These are phyloP conservation scores for Amanita rimosa DNA, from an alignment of 768 basidiomycete species.

Conservation along the genomic window DNA sequence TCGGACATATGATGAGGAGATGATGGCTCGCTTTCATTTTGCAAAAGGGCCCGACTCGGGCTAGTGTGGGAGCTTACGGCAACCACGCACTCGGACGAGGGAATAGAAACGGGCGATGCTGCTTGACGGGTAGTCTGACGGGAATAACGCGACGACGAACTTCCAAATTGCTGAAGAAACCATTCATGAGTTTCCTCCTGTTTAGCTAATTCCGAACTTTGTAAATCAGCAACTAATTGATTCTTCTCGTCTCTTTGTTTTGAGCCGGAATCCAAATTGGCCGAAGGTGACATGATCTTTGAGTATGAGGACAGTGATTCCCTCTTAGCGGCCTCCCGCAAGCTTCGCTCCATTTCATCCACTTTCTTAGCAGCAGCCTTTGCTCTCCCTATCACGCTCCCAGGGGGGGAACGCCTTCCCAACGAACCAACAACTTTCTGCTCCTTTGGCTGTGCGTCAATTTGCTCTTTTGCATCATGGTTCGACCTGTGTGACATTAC, in stretches of 20 bases:
- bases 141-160: conserved; percentile 8
- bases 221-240: neutral
- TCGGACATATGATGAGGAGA: conserved; percentile 15
- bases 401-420: conserved; percentile 35
- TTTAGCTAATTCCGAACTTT: conserved; percentile 9
- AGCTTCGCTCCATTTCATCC: conserved; percentile 17
- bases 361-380: conserved; percentile 35
- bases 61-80: neutral
- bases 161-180: conserved; percentile 35
- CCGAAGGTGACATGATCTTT: neutral
- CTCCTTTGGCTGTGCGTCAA: conserved; percentile 5
- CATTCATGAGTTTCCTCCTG: conserved; percentile 51
- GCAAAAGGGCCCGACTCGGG: neutral
- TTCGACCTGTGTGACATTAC: conserved; percentile 2
- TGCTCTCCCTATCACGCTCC: conserved; percentile 33
- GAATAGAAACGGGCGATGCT: neutral
- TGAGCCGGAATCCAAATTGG: neutral
- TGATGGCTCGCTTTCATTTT: conserved; percentile 1
- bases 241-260: neutral
- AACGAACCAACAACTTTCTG: conserved; percentile 19
- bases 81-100: no score
- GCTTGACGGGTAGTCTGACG: neutral
- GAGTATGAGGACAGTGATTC: neutral
- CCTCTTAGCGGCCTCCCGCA: conserved; percentile 1
- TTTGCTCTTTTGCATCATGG: conserved; percentile 1